Conservation (phyloP, 306 rosid genomes). For the Trifolium dubium region DNA sequence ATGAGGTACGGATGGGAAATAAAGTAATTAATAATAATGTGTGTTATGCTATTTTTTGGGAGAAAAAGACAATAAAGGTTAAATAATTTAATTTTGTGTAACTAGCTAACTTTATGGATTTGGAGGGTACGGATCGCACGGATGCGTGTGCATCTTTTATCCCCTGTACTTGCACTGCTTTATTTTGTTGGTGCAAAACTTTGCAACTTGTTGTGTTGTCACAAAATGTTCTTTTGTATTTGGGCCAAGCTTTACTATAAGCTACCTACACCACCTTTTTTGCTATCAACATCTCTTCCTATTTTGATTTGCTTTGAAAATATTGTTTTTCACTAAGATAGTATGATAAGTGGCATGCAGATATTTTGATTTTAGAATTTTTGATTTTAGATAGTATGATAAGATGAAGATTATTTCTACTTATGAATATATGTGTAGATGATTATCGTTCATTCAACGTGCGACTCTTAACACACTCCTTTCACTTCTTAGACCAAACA, state of each 20-base stretch:
- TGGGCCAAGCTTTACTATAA: slow-evolving; percentile 9
- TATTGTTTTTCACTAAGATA: too few species aligned
- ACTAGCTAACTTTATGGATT: too few species aligned
- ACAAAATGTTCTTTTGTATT: too few species aligned
- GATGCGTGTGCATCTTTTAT: background rate
- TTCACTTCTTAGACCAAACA: too few species aligned
- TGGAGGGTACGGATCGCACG: slow-evolving; percentile 47
- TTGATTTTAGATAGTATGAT: too few species aligned
- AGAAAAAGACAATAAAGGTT: background rate
- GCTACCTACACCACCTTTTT: background rate
- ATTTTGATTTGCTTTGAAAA: too few species aligned
- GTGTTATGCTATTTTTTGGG: slow-evolving; percentile 15
- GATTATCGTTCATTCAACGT: too few species aligned
- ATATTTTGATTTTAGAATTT: too few species aligned
- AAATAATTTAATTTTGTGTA: slow-evolving; percentile 19
- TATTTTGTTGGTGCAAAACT: background rate
- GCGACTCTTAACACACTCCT: too few species aligned
- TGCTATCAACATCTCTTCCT: background rate
- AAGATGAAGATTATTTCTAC: too few species aligned
- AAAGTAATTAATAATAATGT: background rate
- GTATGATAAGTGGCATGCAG: too few species aligned
- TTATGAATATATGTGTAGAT: too few species aligned
- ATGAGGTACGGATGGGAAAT: slow-evolving; percentile 40
- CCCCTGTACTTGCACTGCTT: background rate
- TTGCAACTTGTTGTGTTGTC: background rate